Base-by-base conservation (phyloP, 2,329 filamentous ascomycete genomes). In the Apiospora saccharicola region DNA sequence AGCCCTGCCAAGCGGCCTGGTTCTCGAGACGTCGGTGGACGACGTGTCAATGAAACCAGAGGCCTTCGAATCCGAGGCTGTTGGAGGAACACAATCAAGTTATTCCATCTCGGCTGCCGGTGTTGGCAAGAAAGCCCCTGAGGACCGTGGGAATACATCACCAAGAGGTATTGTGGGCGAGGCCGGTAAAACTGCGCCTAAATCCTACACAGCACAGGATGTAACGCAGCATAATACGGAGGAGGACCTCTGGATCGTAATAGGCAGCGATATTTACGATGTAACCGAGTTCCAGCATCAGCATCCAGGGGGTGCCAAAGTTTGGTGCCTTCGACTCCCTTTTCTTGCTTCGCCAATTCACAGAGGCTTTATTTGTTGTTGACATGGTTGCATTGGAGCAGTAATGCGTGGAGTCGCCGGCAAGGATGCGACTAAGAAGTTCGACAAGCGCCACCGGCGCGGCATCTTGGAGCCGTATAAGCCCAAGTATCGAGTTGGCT, bases 241-340 rank as follows among this genome's bases (percentile, higher is more conserved):
- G 13, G 70, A 71, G 0, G 73, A 75, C 69, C 41, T 78, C 24
- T 79, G 77, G 78, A 71, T 79, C n/a, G 72, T 77, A 13, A 73
- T 79, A 16, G 73, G 77, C 69, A 74, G 72, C 67, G 75, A 74
- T 0, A 73, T 79, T 5, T 79, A 77, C 72, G 75, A 79, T 68
- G 67, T 79, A 51, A 79, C 76, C 14, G 69, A 71, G 13, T 79
- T 77, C 30, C 71, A 75, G 37, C 71, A 74, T 16, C 69, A 73
- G 13, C 78, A 79, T 71, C 78, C 78, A 0, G 78, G 78, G 13
- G 77, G 78, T 19, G 71, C 73, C 61, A 78, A 76, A 74, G 71
- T 76, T 77, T 24, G 64, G 73, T 69, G 2, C 4, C 24, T 30
- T 2, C 6, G 37, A 8, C 24, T 41, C 7, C 5, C 37, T 10